Conservation (phyloP, 2,329 filamentous ascomycete species). For the Fusarium illudens region DNA sequence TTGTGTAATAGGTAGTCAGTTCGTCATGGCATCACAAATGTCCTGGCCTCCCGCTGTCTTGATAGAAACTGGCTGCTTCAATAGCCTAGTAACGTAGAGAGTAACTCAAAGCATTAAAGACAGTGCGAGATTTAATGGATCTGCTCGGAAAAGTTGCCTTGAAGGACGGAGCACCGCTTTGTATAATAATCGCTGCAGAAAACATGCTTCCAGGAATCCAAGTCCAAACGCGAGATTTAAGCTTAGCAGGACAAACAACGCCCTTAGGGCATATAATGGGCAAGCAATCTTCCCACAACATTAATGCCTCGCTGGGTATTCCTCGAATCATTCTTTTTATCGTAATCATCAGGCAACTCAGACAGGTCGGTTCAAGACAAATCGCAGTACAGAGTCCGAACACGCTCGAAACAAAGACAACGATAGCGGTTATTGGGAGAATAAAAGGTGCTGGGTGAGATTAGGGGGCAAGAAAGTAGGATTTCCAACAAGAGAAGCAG, state of each 20-base stretch:
- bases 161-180: not conserved
- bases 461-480: too few species aligned
- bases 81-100: not conserved
- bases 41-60: too few species aligned
- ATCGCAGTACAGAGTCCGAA: not conserved
- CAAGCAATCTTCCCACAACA: not conserved
- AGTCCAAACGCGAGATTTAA: not conserved
- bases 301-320: not conserved
- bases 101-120: not conserved
- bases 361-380: not conserved
- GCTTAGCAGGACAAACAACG: not conserved
- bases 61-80: not conserved
- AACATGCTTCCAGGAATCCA: not conserved
- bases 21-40: not conserved
- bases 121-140: fast-evolving
- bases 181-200: not conserved
- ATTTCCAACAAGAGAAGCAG: not conserved
- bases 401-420: not conserved
- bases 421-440: not conserved
- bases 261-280: not conserved
- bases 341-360: not conserved
- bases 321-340: not conserved
- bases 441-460: too few species aligned
- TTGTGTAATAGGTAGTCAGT: not conserved
- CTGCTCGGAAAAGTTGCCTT: not conserved